These are phyloP conservation scores for Eutrema salsugineum DNA, from an alignment of 441 rosid genomes.

Conservation along the genomic window DNA sequence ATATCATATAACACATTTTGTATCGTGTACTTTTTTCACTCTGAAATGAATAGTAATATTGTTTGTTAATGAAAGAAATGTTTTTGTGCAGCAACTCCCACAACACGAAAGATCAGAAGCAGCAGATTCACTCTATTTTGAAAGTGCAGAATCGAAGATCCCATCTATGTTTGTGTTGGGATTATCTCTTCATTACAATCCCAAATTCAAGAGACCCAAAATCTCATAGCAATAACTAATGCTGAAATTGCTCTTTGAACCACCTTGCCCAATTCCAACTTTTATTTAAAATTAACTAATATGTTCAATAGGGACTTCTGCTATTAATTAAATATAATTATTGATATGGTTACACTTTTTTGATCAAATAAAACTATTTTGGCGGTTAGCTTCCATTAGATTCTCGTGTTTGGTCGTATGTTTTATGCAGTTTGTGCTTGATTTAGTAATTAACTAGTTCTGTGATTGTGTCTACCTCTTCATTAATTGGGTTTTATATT, in stretches of 20 bases:
- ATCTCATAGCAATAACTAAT: slow-evolving; percentile 1
- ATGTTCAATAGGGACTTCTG: neutral
- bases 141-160: slow-evolving; percentile 13
- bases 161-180: slow-evolving; percentile 17
- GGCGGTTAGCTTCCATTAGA: neutral
- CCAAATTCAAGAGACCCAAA: neutral
- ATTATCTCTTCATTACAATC: slow-evolving; percentile 1
- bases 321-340: neutral
- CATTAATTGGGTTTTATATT: neutral
- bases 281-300: neutral
- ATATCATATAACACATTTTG: neutral
- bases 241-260: slow-evolving; percentile 15
- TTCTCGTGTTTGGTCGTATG: slow-evolving; percentile 1
- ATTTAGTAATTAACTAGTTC: neutral
- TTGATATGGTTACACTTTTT: neutral
- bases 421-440: slow-evolving; percentile 2
- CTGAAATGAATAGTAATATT: neutral
- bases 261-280: neutral
- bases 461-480: neutral
- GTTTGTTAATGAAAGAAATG: neutral
- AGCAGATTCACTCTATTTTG: slow-evolving; percentile 6
- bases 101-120: slow-evolving; percentile 5
- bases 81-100: neutral
- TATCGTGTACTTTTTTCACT: neutral
- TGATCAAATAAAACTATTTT: neutral